Evolutionary conservation across 805 yeast genomes (phyloP), one percentile per base, ranked within the genome.

Genomic region (Saccharomyces kudriavzevii): DNA sequence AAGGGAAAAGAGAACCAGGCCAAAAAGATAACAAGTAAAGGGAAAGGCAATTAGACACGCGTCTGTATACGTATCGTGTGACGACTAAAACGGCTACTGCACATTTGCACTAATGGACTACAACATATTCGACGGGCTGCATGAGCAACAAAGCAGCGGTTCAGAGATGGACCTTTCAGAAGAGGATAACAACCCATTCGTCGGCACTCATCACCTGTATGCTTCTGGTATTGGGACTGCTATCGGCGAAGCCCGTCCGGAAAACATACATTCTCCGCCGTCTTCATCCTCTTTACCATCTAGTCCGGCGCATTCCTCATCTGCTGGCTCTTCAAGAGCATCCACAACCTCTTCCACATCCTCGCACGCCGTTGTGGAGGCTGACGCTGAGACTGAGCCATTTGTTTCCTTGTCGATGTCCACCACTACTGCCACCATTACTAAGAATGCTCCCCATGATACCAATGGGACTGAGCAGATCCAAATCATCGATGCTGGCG

Each of bases 401-500:
- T 65, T 58, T 50, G 68, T 64, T 26, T 61, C 65, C n/a, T 45
- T 65, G 35, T 58, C 68, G 2, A 57, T 64, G 60, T 64, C 69
- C 9, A 57, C 69, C 9, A 57, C 43, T 35, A 57, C 62, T 59
- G 64, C 67, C 4, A 56, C 27, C 28, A 45, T 14, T 4, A 20
- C 10, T 17, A 24, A 45, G 17, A 27, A 53, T 43, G 45, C 45
- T n/a, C 47, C 49, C 4, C 43, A 26, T 31, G 14, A 43, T 31
- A 43, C 29, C 2, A 53, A 40, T 11, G 52, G 49, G 17, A 52
- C 51, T 0, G 52, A 60, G 20, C 49, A 48, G 17, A 74, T 78
- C 43, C 63, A 75, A 50, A 89, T 92, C 40, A 72, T 78, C 0
- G 96, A 89, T 59, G 97, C 97, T 0, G 89, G 89, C 4, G 90